Percentiles rank a stretch among this genome's conserved stretches.
Conservation (phyloP, 768 basidiomycete species). For the Leccinum obscurum region DNA sequence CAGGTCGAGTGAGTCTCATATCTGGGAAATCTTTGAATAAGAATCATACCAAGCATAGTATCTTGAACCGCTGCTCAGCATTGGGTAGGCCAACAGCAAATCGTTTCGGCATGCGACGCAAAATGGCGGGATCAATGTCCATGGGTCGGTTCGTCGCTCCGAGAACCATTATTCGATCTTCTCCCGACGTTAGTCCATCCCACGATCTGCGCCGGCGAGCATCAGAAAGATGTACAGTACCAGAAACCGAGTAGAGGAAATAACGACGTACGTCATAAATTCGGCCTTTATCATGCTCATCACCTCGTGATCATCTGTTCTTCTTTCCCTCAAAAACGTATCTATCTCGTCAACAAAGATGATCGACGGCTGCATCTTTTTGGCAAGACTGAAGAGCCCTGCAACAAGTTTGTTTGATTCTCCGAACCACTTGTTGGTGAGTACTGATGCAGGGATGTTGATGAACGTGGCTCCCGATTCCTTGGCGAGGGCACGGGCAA, state of each 20-base stretch:
- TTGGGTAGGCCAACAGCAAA: slow-evolving; percentile 86
- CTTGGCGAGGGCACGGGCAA: slow-evolving; percentile 97
- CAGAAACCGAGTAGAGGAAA: slow-evolving; percentile 7
- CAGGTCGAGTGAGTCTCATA: not conserved
- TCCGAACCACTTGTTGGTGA: slow-evolving; percentile 84
- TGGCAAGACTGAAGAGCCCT: slow-evolving; percentile 89
- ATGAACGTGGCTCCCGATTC: slow-evolving; percentile 98
- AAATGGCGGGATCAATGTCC: slow-evolving; percentile 85
- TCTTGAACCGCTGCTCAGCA: slow-evolving; percentile 75
- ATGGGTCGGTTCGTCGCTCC: slow-evolving; percentile 95
- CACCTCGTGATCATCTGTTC: slow-evolving; percentile 90
- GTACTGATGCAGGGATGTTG: slow-evolving; percentile 73
- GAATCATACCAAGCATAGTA: slow-evolving; percentile 67
- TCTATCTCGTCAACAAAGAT: slow-evolving; percentile 99
- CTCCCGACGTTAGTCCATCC: slow-evolving; percentile 87
- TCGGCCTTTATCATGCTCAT: slow-evolving; percentile 99
- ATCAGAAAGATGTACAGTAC: not conserved
- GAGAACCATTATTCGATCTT: slow-evolving; percentile 83
- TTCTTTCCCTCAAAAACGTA: slow-evolving; percentile 87
- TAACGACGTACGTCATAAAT: slow-evolving; percentile 76
- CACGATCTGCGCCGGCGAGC: slow-evolving; percentile 59
- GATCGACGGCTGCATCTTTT: slow-evolving; percentile 91
- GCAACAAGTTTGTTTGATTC: slow-evolving; percentile 95
- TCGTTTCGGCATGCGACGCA: slow-evolving; percentile 98
- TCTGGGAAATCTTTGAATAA: not conserved